phyloP scores from a whole-genome alignment of 371 early-diverging fungal genomes.

The Mucor circinelloides region DNA sequence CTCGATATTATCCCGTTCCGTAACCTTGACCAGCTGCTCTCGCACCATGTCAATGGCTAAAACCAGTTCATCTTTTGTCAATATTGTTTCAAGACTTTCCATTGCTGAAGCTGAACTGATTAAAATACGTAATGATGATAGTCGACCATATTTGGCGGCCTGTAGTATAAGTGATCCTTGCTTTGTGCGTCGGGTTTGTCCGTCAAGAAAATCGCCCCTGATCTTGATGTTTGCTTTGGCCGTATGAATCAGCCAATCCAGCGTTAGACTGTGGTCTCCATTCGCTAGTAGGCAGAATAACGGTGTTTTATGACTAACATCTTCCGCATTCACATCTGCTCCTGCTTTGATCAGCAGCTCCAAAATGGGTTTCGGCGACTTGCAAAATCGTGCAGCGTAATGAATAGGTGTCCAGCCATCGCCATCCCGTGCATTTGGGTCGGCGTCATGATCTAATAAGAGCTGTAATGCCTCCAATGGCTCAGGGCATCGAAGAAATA shows the following conservation, averaged over 20 bases:
- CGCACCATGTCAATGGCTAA: slow-evolving; percentile 16
- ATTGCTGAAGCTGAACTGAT: slow-evolving; percentile 12
- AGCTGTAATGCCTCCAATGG: slow-evolving; percentile 39
- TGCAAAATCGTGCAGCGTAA: slow-evolving; percentile 63
- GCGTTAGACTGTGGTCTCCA: slow-evolving; percentile 8
- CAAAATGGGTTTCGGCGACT: slow-evolving; percentile 30
- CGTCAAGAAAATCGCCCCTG: slow-evolving; percentile 23
- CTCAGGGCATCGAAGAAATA: slow-evolving; percentile 32
- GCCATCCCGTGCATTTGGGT: slow-evolving; percentile 64
- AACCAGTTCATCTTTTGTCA: slow-evolving; percentile 11
- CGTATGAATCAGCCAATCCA: slow-evolving; percentile 23
- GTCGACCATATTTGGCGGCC: slow-evolving; percentile 26
- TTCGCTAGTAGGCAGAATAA: slow-evolving; percentile 41
- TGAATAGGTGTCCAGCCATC: slow-evolving; percentile 83
- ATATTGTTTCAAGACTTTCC: neutral
- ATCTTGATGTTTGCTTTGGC: slow-evolving; percentile 20
- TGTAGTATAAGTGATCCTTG: slow-evolving; percentile 23
- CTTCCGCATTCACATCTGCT: slow-evolving; percentile 51
- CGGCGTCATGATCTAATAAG: slow-evolving; percentile 31
- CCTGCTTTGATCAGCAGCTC: slow-evolving; percentile 38
- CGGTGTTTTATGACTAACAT: slow-evolving; percentile 36
- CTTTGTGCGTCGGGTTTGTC: slow-evolving; percentile 4
- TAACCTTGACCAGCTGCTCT: slow-evolving; percentile 15
- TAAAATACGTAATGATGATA: slow-evolving; percentile 14
- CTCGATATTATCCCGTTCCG: slow-evolving; percentile 12